Evolutionary conservation across 192 early-diverging fungal species (phyloP), one percentile per base, ranked within the genome.

Genomic region (Martensiomyces pterosporus): DNA sequence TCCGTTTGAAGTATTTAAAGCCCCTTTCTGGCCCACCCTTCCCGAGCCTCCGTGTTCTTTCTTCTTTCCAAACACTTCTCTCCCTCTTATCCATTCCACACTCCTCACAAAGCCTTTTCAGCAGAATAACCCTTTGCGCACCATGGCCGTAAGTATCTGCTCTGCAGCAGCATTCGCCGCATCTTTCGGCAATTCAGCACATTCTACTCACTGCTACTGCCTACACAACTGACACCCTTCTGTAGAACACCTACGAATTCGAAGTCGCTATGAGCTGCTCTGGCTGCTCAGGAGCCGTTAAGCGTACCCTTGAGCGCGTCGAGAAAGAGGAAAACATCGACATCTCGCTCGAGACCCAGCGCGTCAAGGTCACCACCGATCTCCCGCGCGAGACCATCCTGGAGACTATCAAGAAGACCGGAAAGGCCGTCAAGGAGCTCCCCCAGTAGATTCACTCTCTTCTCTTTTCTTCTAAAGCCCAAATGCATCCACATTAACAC

Each of bases 181-280:
- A n/a, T n/a, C n/a, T n/a, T n/a, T n/a, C n/a, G n/a, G n/a, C n/a
- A n/a, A n/a, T n/a, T n/a, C n/a, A n/a, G n/a, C n/a, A n/a, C n/a
- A n/a, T n/a, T n/a, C n/a, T n/a, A n/a, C n/a, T n/a, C 21, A 35
- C 47, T 49, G 14, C 47, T 23, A 22, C 47, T 6, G 16, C 19
- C 47, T 17, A 38, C 21, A 45, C 37, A 15, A 41, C 18, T 27
- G 35, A 5, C 3, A 9, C 35, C 8, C 9, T 34, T 9, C 15
- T 49, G 45, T 15, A n/a, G n/a, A n/a, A n/a, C n/a, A n/a, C 35
- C 25, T 81, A 79, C 78, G 75, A 61, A 16, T 82, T 75, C 73
- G 76, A 82, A 16, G 84, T 86, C 43, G 73, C 52, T 45, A 86
- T 86, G 82, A 67, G 67, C 51, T 84, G 82, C 78, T 38, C 46